A percentile compares a stretch with the other conserved stretches of the same genome.
phyloP scores from a whole-genome alignment of 2,329 filamentous ascomycete genomes.

The Biscogniauxia mediterranea region DNA sequence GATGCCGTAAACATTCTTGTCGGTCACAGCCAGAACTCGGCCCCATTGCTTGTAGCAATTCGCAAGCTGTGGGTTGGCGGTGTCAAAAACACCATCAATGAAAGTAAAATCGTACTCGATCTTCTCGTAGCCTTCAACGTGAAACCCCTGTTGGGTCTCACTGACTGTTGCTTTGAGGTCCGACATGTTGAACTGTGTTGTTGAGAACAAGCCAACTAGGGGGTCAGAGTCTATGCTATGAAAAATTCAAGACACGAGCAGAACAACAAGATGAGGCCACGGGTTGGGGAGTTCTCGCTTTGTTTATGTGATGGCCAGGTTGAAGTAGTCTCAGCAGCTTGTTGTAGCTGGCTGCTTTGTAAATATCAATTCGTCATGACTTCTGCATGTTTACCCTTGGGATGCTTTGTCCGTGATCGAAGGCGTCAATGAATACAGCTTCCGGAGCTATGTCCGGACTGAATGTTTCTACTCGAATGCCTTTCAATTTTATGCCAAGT shows the following conservation, averaged over 20 bases:
- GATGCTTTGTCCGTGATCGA: conserved; percentile 9
- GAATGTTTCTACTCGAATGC: background rate
- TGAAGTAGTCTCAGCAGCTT: conserved; percentile 11
- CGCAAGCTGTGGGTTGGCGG: conserved; percentile 58
- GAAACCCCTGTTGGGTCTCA: conserved; percentile 64
- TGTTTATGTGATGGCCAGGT: background rate
- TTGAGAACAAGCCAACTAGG: background rate
- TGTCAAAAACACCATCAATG: conserved; percentile 66
- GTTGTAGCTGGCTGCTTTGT: conserved; percentile 1
- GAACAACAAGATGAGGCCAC: background rate
- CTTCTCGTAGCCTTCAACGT: conserved; percentile 72
- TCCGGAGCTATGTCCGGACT: background rate
- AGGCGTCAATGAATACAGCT: conserved; percentile 1
- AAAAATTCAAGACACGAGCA: background rate
- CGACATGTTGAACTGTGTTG: conserved; percentile 52
- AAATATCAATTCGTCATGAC: conserved; percentile 17
- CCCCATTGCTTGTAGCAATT: conserved; percentile 65
- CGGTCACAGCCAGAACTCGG: conserved; percentile 66
- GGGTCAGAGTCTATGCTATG: background rate
- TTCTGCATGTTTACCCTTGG: background rate
- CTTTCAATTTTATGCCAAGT: conserved; percentile 5
- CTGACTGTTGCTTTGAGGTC: conserved; percentile 65
- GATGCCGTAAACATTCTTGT: conserved; percentile 67
- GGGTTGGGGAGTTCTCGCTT: background rate
- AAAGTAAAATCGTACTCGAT: conserved; percentile 75